Conservation (phyloP, 345 rosid genomes). For the Pistacia vera region DNA sequence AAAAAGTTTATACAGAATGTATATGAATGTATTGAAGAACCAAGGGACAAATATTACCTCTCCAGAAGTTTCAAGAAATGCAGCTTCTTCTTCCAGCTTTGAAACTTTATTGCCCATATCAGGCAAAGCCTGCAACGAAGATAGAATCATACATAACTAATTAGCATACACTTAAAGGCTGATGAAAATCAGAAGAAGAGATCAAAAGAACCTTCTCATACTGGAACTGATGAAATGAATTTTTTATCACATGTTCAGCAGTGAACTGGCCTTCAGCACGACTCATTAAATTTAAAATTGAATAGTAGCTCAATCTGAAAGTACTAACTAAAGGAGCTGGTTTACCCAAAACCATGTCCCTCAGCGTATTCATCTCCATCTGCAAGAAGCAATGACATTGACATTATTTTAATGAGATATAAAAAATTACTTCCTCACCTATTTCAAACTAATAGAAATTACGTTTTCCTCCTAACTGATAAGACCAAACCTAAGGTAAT, state of each 20-base stretch:
- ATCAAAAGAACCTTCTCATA: constrained; percentile 76
- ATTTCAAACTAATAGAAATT: constrained; percentile 13
- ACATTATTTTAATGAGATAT: constrained; percentile 11
- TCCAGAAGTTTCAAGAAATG: constrained; percentile 83
- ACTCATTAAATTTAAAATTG: constrained; percentile 94
- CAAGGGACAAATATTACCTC: constrained; percentile 53
- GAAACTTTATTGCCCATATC: constrained; percentile 80
- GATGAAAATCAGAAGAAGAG: constrained; percentile 7
- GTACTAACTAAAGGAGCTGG: constrained; percentile 99
- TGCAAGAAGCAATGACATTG: constrained; percentile 29
- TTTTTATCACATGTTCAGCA: constrained; percentile 92
- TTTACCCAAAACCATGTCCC: constrained; percentile 96
- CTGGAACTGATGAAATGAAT: constrained; percentile 98
- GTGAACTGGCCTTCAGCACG: constrained; percentile 99
- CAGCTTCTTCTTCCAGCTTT: constrained; percentile 93
- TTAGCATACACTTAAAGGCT: background rate
- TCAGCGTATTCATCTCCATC: constrained; percentile 95
- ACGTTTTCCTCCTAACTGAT: background rate
- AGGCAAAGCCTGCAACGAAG: constrained; percentile 71
- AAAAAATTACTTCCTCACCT: constrained; percentile 15
- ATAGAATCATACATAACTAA: constrained; percentile 20
- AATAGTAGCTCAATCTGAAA: constrained; percentile 94
- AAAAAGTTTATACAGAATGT: background rate
- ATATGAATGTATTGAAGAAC: constrained; percentile 13
- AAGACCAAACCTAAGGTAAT: background rate